Conservation (phyloP, 2,329 filamentous ascomycete genomes). For the Ambrosiella beaveri region DNA sequence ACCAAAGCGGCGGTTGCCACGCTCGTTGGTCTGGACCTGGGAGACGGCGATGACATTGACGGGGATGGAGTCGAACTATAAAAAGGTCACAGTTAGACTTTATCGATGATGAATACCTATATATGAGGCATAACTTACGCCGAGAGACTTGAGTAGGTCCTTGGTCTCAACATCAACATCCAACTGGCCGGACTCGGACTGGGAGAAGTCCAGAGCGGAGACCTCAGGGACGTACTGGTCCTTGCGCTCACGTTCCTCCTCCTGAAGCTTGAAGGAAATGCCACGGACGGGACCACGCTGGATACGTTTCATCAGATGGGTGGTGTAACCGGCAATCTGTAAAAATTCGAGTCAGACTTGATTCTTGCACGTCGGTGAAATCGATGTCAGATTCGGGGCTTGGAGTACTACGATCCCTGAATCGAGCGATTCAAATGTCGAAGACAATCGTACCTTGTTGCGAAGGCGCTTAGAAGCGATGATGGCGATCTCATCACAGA, state of each 20-base stretch:
- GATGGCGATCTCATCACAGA: conserved; percentile 99
- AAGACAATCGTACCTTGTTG: conserved; percentile 60
- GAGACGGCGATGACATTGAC: conserved; percentile 87
- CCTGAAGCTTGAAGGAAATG: conserved; percentile 99
- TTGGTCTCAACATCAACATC: conserved; percentile 96
- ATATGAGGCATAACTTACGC: conserved; percentile 48
- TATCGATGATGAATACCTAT: background rate
- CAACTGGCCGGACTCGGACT: conserved; percentile 82
- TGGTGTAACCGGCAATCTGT: conserved; percentile 95
- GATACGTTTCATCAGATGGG: conserved; percentile 99
- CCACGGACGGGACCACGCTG: conserved; percentile 97
- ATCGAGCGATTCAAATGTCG: background rate
- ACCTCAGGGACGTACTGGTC: conserved; percentile 99
- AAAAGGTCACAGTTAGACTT: conserved; percentile 16
- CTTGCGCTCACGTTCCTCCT: conserved; percentile 99
- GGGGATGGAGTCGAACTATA: conserved; percentile 87
- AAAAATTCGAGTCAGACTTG: background rate
- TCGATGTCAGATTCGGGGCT: background rate
- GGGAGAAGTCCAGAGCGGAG: conserved; percentile 93
- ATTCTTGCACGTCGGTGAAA: background rate
- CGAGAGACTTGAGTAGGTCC: conserved; percentile 95
- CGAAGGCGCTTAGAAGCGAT: conserved; percentile 97
- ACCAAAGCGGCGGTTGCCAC: conserved; percentile 57
- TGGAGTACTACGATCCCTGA: background rate
- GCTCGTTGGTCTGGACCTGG: conserved; percentile 75